Evolutionary conservation across 345 rosid species (phyloP).

Genomic region (Citrus sinensis): DNA sequence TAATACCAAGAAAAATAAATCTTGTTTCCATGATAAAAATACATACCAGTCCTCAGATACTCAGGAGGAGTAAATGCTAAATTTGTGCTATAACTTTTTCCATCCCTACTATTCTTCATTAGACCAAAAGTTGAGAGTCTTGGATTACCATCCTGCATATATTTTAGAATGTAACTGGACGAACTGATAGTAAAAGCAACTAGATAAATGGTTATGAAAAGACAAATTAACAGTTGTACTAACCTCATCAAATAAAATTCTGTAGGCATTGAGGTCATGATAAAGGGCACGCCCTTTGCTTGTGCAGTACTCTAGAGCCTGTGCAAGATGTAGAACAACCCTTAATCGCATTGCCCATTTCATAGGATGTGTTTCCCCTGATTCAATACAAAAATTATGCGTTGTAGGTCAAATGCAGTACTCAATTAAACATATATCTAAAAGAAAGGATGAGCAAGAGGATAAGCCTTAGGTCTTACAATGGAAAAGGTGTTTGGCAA

Average conservation of each 20-base stretch:
- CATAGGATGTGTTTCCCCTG: slow-evolving; percentile 96
- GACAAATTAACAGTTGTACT: slow-evolving; percentile 3
- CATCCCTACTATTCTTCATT: slow-evolving; percentile 96
- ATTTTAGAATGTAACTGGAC: slow-evolving; percentile 6
- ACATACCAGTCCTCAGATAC: slow-evolving; percentile 84
- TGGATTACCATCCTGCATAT: slow-evolving; percentile 79
- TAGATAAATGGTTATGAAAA: neutral
- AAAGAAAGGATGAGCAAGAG: neutral
- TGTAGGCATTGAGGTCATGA: slow-evolving; percentile 92
- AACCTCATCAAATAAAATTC: slow-evolving; percentile 89
- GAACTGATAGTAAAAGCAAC: slow-evolving; percentile 9
- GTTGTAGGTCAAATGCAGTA: neutral
- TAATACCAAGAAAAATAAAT: neutral
- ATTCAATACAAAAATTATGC: slow-evolving; percentile 13
- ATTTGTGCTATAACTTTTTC: slow-evolving; percentile 94
- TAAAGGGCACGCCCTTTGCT: slow-evolving; percentile 86
- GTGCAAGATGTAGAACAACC: slow-evolving; percentile 89
- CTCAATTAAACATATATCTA: neutral
- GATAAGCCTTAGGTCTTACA: slow-evolving; percentile 47
- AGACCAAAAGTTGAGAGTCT: slow-evolving; percentile 90
- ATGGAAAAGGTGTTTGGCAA: slow-evolving; percentile 93
- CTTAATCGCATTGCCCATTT: slow-evolving; percentile 95
- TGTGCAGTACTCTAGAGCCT: slow-evolving; percentile 89
- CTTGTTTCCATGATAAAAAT: neutral
- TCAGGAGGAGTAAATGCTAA: slow-evolving; percentile 96